A percentile compares a stretch with the other conserved stretches of the same genome.
phyloP scores from a whole-genome alignment of 768 basidiomycete species.

The Mycena venus region DNA sequence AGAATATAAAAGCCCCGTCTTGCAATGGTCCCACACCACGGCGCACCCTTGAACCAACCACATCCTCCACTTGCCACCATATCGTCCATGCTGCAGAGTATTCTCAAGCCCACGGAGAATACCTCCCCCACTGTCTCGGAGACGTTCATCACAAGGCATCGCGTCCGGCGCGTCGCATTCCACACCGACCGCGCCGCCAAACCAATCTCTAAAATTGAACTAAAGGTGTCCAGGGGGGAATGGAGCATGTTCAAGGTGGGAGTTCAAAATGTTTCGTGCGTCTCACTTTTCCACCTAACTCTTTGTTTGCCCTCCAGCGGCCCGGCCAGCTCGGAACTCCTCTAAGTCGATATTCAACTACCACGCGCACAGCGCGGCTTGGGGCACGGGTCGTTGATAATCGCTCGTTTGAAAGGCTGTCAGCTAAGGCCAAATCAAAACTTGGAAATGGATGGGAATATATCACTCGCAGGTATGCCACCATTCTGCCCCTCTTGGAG shows the following conservation, averaged over 20 bases:
- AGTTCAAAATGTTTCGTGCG: neutral
- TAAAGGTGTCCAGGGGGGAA: constrained; percentile 8
- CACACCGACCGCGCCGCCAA: constrained; percentile 3
- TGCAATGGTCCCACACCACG: no score
- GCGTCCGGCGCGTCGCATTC: constrained; percentile 12
- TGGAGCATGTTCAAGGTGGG: constrained; percentile 1
- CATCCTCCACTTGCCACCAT: neutral
- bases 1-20: neutral
- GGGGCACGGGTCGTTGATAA: neutral
- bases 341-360: neutral
- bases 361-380: neutral
- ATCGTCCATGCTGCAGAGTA: neutral
- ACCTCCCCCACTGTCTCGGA: neutral
- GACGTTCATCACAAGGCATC: neutral
- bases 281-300: neutral
- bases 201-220: constrained; percentile 11
- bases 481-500: neutral
- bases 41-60: neutral
- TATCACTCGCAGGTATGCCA: constrained; percentile 12
- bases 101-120: neutral
- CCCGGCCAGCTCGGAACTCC: neutral
- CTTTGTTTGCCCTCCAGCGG: neutral
- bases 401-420: neutral
- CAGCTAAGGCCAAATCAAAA: neutral
- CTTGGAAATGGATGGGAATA: neutral